Evolutionary conservation across 371 early-diverging fungal species (phyloP).

Genomic region (Actinomucor elegans): DNA sequence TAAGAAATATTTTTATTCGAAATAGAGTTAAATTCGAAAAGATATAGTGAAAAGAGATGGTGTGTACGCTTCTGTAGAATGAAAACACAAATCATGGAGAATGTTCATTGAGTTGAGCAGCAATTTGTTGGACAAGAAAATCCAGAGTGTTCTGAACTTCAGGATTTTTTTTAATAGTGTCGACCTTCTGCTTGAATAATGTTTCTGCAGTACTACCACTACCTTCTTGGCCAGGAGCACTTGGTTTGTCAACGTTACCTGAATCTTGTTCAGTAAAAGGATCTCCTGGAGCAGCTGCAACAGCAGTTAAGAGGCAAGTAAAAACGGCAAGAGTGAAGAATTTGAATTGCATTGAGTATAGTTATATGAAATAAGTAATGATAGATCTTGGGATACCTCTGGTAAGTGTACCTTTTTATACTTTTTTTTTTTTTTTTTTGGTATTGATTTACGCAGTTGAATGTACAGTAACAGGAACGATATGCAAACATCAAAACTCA

Average conservation of each 20-base stretch:
- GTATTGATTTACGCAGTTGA: too few relatives aligned
- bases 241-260: background rate
- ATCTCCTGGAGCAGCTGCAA: constrained; percentile 10
- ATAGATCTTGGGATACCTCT: too few relatives aligned
- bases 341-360: constrained; percentile 1
- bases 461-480: too few relatives aligned
- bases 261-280: background rate
- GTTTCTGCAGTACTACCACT: background rate
- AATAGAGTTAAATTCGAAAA: too few relatives aligned
- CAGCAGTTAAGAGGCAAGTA: background rate
- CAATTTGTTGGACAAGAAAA: background rate
- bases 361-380: too few relatives aligned
- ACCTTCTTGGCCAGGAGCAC: background rate
- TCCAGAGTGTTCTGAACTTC: background rate
- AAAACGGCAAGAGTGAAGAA: background rate
- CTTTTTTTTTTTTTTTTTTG: too few relatives aligned
- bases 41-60: too few relatives aligned
- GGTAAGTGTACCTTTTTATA: too few relatives aligned
- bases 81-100: too few relatives aligned
- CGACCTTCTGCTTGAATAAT: background rate
- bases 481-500: too few relatives aligned
- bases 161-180: background rate
- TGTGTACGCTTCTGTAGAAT: too few relatives aligned
- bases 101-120: background rate
- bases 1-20: too few relatives aligned